Evolutionary conservation across 139 green algal species (phyloP).

Genomic region (Chlamydomonas sp.): DNA sequence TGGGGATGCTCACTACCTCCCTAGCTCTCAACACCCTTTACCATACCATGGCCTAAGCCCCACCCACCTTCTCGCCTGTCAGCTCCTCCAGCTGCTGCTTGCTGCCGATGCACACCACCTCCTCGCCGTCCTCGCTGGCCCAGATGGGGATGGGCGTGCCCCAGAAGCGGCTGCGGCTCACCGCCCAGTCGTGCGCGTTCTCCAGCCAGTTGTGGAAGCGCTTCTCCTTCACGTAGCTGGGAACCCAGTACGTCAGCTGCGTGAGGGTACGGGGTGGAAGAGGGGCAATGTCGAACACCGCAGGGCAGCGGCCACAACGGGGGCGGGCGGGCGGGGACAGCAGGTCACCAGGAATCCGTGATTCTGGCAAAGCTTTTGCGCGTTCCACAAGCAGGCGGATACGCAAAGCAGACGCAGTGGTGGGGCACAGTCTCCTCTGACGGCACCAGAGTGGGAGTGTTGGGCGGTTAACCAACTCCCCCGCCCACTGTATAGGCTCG

Average conservation of each 20-base stretch:
- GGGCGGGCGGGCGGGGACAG: not conserved
- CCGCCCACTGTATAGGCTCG: no score
- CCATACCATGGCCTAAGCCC: not conserved
- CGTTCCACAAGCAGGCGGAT: no score
- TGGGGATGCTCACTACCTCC: not conserved
- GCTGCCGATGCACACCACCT: constrained; percentile 90
- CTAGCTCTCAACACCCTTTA: not conserved
- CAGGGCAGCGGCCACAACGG: no score
- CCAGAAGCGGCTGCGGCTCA: constrained; percentile 90
- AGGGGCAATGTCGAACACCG: no score
- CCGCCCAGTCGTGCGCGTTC: constrained; percentile 93
- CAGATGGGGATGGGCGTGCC: constrained; percentile 98
- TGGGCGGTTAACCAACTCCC: no score
- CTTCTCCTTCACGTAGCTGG: constrained; percentile 96
- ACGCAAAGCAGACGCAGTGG: no score
- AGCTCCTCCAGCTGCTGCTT: constrained; percentile 91
- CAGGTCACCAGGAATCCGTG: no score
- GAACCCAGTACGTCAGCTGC: constrained; percentile 94
- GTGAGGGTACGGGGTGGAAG: no score
- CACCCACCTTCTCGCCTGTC: constrained; percentile 79
- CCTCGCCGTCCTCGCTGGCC: constrained; percentile 85
- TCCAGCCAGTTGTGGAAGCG: constrained; percentile 99
- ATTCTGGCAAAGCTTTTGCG: no score
- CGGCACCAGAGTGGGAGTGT: no score
- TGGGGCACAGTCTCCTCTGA: no score